Base-by-base conservation (phyloP, 805 yeast species). In the Kuraishia hungarica region DNA sequence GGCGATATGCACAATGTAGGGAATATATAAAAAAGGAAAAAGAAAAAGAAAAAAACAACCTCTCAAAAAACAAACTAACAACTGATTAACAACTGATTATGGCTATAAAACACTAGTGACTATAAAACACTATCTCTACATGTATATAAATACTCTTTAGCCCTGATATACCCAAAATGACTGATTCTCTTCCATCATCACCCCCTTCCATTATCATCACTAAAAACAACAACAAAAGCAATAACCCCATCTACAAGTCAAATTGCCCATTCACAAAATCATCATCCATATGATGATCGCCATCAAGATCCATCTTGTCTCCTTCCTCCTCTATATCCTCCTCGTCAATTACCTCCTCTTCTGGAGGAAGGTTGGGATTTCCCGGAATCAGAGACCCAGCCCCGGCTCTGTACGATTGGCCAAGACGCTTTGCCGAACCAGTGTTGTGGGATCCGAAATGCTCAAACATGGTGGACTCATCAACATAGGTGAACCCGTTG, bases 401-500 rank as follows among this genome's bases (percentile, higher is more conserved):
- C 54, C 76, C 81, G 11, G 72, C 72, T 59, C 69, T 63, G 67
- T 72, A 77, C 52, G 69, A 69, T 64, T 59, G 72, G 59, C 58
- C 78, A 64, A 62, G 64, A 66, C 61, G 71, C 61, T 66, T 73
- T 61, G 62, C 72, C 58, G 51, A 62, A 53, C 68, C 66, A 19
- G 68, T 67, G 22, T 64, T 68, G 52, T 72, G 71, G 19, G 68
- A 61, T 21, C 64, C 62, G 62, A 87, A 86, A 70, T 87, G 88
- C 61, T 92, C 97, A 64, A 92, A 96, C 78, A 93, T 84, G 29
- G 96, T 82, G 24, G 96, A 86, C 59, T 89, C 97, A 68, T 92
- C 97, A 52, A 93, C 97, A 70, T 88, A 94, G 0, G 99, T 94
- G 70, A 94, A 94, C 0, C 99, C 99, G 64, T 89, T 90, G 73